phyloP scores from a whole-genome alignment of 192 early-diverging fungal genomes.

The Phlyctochytrium bullatum region DNA sequence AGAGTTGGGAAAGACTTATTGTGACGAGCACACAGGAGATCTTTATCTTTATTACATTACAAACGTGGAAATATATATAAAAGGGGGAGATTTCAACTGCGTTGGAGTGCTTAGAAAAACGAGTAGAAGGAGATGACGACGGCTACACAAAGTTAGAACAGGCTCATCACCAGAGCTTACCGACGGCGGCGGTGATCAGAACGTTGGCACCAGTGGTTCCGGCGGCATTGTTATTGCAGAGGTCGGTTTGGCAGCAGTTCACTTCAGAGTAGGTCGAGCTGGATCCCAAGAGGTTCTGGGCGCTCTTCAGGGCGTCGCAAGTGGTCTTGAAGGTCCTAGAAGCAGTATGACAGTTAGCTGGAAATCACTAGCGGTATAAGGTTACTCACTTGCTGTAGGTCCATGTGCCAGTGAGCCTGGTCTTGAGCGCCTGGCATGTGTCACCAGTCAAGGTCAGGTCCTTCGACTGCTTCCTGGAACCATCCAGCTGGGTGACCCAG shows the following conservation, averaged over 20 bases:
- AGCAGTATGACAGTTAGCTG: neutral
- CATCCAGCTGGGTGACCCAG: neutral
- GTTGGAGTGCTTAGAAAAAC: neutral
- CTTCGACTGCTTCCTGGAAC: neutral
- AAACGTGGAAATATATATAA: no score
- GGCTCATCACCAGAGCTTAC: no score
- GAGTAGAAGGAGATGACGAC: slow-evolving; percentile 2
- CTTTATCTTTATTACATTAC: no score
- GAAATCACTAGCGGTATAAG: neutral
- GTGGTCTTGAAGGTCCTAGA: neutral
- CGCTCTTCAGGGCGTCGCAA: neutral
- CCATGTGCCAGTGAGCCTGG: neutral
- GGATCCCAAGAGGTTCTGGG: neutral
- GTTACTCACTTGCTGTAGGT: neutral
- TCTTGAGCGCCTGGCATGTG: neutral
- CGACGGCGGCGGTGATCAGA: neutral
- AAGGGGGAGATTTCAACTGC: no score
- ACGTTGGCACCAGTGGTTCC: neutral
- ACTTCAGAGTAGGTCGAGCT: neutral
- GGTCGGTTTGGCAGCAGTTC: slow-evolving; percentile 1
- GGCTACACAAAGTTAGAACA: no score
- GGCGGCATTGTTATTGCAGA: neutral
- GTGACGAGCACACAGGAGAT: no score
- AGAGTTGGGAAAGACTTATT: no score
- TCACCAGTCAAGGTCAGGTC: neutral